phyloP scores from a whole-genome alignment of 1,284 basidiomycete species.

The Phylloporus sp. region DNA sequence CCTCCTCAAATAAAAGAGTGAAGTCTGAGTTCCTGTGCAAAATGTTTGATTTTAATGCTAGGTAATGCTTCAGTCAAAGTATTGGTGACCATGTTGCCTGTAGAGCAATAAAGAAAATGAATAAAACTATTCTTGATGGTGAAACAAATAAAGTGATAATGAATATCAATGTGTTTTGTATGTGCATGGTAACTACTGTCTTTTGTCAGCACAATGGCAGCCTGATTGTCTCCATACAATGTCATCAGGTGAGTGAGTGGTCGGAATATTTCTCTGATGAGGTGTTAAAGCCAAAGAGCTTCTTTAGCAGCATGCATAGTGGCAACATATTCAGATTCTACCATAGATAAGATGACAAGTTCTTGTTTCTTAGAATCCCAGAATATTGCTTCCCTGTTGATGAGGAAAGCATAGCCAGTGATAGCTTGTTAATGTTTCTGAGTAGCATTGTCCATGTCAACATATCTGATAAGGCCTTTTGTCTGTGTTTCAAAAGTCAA shows the following conservation, averaged over 20 bases:
- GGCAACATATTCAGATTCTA: not conserved
- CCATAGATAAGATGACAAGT: not conserved
- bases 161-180: too few species aligned
- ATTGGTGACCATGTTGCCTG: not conserved
- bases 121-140: not conserved
- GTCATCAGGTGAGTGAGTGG: not conserved
- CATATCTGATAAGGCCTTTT: not conserved
- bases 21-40: not conserved
- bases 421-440: not conserved
- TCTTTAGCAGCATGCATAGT: not conserved
- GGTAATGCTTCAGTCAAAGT: not conserved
- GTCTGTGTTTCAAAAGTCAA: not conserved
- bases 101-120: not conserved
- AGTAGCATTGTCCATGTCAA: not conserved
- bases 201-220: not conserved
- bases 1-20: too few species aligned
- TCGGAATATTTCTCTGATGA: not conserved
- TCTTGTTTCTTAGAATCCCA: not conserved
- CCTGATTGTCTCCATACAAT: not conserved
- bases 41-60: not conserved
- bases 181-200: too few species aligned
- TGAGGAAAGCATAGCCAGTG: not conserved
- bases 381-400: not conserved
- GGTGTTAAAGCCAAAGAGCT: not conserved
- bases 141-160: too few species aligned